Percentiles rank a stretch among this genome's conserved stretches.
phyloP scores from a whole-genome alignment of 2,329 filamentous ascomycete genomes.

The Dactylellina drechsleri region DNA sequence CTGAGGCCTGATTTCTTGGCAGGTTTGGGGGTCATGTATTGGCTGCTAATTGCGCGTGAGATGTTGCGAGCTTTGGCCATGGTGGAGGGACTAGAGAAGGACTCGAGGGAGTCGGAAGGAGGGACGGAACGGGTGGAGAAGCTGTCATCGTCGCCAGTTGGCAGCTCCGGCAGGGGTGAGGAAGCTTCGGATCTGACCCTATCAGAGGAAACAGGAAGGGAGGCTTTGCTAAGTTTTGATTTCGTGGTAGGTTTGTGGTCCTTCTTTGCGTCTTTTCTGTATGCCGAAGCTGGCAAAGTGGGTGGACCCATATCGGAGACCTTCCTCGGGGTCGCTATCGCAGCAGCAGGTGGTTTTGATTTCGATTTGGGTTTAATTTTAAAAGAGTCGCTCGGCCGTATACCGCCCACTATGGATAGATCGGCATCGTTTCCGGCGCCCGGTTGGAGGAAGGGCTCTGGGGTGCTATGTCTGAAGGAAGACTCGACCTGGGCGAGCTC shows the following conservation, averaged over 20 bases:
- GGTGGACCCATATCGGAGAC: conserved; percentile 40
- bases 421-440: conserved; percentile 39
- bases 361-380: background rate
- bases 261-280: conserved; percentile 27
- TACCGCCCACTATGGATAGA: conserved; percentile 51
- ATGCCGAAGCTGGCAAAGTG: conserved; percentile 21
- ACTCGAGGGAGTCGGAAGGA: conserved; percentile 45
- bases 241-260: conserved; percentile 33
- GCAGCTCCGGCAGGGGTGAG: conserved; percentile 42
- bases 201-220: conserved; percentile 31
- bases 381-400: conserved; percentile 32
- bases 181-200: conserved; percentile 32
- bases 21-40: conserved; percentile 49
- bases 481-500: conserved; percentile 49
- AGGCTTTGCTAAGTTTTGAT: conserved; percentile 36
- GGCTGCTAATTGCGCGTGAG: conserved; percentile 45
- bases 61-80: conserved; percentile 52
- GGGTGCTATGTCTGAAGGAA: conserved; percentile 48
- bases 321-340: conserved; percentile 15
- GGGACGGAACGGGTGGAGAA: conserved; percentile 37
- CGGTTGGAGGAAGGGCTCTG: conserved; percentile 42
- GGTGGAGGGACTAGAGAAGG: conserved; percentile 50
- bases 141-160: conserved; percentile 26
- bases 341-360: conserved; percentile 13
- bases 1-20: conserved; percentile 41